phyloP scores from a whole-genome alignment of 1,284 basidiomycete species.

The Anthracocystis walkeri region DNA sequence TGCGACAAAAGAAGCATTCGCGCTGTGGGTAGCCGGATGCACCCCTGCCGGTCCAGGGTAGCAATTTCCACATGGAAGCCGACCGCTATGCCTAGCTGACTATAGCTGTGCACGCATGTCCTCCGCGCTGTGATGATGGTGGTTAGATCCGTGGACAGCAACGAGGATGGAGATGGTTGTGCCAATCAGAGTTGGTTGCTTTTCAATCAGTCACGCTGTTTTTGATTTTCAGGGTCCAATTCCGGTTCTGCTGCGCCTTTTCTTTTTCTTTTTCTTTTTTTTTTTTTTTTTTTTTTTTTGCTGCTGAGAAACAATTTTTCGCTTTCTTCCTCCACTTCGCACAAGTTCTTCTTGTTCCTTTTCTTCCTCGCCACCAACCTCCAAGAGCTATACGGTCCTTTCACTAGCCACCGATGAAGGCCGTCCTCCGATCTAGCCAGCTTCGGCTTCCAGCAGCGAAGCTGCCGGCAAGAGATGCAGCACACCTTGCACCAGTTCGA shows the following conservation, averaged over 20 bases:
- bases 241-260: neutral
- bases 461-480: constrained; percentile 3
- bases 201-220: constrained; percentile 15
- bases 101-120: neutral
- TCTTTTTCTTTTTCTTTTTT: constrained; percentile 8
- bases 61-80: constrained; percentile 24
- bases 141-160: neutral
- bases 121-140: neutral
- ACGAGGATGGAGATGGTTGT: neutral
- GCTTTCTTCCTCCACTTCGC: constrained; percentile 19
- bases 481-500: constrained; percentile 5
- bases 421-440: constrained; percentile 8
- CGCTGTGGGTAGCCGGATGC: constrained; percentile 42
- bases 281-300: constrained; percentile 3
- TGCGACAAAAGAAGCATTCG: constrained; percentile 60
- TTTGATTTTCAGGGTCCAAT: constrained; percentile 8
- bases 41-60: constrained; percentile 22
- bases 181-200: constrained; percentile 9
- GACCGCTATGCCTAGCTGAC: neutral
- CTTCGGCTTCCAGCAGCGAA: constrained; percentile 5
- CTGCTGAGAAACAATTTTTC: constrained; percentile 2
- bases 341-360: neutral
- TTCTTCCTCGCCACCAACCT: constrained; percentile 4
- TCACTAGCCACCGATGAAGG: constrained; percentile 19
- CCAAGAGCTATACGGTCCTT: too few relatives aligned